Evolutionary conservation across 805 yeast species (phyloP).

Genomic region (Kodamaea hsintzibuensis): DNA sequence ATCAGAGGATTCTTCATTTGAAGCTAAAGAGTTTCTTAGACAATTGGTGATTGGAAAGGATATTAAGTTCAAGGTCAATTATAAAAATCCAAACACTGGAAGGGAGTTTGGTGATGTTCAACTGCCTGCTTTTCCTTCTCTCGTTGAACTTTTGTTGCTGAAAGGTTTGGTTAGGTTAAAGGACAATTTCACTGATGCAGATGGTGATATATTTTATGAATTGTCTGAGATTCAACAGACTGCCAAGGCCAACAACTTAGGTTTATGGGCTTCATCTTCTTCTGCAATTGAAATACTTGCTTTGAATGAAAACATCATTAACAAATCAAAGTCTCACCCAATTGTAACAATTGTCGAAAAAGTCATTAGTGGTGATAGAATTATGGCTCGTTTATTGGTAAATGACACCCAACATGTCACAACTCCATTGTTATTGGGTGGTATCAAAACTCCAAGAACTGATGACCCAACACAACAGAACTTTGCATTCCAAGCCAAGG

Average conservation of each 20-base stretch:
- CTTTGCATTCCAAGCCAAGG: slow-evolving; percentile 64
- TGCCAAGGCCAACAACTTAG: slow-evolving; percentile 53
- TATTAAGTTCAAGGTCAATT: slow-evolving; percentile 57
- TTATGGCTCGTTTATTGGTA: slow-evolving; percentile 58
- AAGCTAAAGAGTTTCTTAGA: slow-evolving; percentile 63
- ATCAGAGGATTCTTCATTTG: slow-evolving; percentile 55
- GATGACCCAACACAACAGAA: slow-evolving; percentile 54
- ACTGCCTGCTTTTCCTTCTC: slow-evolving; percentile 61
- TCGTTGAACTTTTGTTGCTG: slow-evolving; percentile 54
- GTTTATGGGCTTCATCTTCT: slow-evolving; percentile 50
- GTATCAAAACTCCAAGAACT: slow-evolving; percentile 71
- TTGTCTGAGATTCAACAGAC: slow-evolving; percentile 45
- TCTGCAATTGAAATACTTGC: slow-evolving; percentile 19
- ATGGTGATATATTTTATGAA: slow-evolving; percentile 42
- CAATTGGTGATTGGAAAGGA: slow-evolving; percentile 63
- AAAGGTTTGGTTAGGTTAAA: slow-evolving; percentile 66
- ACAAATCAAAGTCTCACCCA: slow-evolving; percentile 39
- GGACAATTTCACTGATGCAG: slow-evolving; percentile 46
- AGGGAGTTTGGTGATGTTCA: slow-evolving; percentile 73
- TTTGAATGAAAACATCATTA: slow-evolving; percentile 32
- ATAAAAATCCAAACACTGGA: slow-evolving; percentile 49
- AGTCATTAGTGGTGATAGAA: slow-evolving; percentile 76
- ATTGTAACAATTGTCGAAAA: slow-evolving; percentile 67
- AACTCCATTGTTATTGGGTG: slow-evolving; percentile 68
- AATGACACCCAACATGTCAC: slow-evolving; percentile 53